Evolutionary conservation across 1,284 basidiomycete genomes (phyloP), one percentile per base, ranked within the genome.

Genomic region (Ganoderma lingzhi): DNA sequence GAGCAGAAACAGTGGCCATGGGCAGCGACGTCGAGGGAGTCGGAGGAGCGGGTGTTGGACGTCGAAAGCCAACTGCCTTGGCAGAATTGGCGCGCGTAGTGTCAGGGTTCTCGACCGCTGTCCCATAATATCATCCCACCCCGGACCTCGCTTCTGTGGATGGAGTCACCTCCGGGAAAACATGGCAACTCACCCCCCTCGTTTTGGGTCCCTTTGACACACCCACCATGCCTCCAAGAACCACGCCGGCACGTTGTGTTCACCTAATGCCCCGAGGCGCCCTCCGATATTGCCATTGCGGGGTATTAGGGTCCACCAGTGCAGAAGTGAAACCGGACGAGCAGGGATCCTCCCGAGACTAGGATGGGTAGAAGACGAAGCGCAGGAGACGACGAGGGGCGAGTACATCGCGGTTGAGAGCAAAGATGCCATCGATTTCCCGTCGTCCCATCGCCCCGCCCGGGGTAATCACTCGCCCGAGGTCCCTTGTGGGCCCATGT

Each of bases 61-160:
- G 59, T 61, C 23, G 59, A 28, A 41, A 61, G 59, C 39, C 59
- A 61, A 42, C 39, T n/a, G 56, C n/a, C 62, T 61, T 44, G 35
- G 41, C 32, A 48, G 41, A 30, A 66, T 68, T 72, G 67, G 62
- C 71, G 71, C 69, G 58, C 45, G 30, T 55, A 51, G 10, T n/a
- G 15, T 42, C 35, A 44, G n/a, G 56, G 65, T 48, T 65, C 67
- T 68, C 62, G 68, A 60, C 66, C 60, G 37, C 17, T 28, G 68
- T 66, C 68, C 68, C 56, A 69, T 69, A 71, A 69, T 69, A 71
- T 69, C 64, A 67, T 71, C 65, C 66, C 66, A 68, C 66, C 62
- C 37, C 51, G 53, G 30, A 44, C 53, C 63, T 44, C 28, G 63
- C 53, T 28, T 60, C 39, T 62, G 67, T 17, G 45, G 64, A 37